These are phyloP conservation scores for Dendrobium officinale DNA, from an alignment of 106 monocot genomes.

Conservation along the genomic window DNA sequence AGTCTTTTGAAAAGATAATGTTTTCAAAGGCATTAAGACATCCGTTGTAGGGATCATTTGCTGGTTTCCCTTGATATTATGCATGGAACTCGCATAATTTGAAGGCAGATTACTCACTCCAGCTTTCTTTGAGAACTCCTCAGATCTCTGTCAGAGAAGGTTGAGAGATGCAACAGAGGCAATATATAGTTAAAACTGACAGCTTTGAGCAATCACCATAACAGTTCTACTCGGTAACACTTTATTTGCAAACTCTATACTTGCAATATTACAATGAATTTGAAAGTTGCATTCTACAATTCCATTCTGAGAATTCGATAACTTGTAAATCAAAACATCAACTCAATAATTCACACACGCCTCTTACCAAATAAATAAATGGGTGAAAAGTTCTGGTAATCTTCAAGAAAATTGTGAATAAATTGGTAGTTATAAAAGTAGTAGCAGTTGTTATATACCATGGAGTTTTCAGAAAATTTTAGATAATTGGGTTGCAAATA, in stretches of 20 bases:
- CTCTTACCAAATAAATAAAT: neutral
- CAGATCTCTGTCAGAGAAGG: slow-evolving; percentile 17
- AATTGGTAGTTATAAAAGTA: neutral
- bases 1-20: neutral
- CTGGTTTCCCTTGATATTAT: neutral
- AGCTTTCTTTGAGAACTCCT: slow-evolving; percentile 1
- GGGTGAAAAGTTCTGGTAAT: neutral
- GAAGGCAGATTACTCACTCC: slow-evolving; percentile 5
- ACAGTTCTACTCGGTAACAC: neutral
- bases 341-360: neutral
- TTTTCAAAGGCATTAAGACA: slow-evolving; percentile 1
- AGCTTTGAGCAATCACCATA: neutral
- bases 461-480: neutral
- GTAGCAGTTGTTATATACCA: neutral
- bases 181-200: neutral
- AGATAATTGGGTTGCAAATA: neutral
- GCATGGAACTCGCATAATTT: neutral
- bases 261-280: neutral
- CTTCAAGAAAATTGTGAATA: neutral
- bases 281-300: neutral
- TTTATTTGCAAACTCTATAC: neutral
- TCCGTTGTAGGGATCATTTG: slow-evolving; percentile 5
- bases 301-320: neutral
- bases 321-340: neutral
- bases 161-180: slow-evolving; percentile 2